phyloP scores from a whole-genome alignment of 2,329 filamentous ascomycete genomes.

The Fusarium globosum region DNA sequence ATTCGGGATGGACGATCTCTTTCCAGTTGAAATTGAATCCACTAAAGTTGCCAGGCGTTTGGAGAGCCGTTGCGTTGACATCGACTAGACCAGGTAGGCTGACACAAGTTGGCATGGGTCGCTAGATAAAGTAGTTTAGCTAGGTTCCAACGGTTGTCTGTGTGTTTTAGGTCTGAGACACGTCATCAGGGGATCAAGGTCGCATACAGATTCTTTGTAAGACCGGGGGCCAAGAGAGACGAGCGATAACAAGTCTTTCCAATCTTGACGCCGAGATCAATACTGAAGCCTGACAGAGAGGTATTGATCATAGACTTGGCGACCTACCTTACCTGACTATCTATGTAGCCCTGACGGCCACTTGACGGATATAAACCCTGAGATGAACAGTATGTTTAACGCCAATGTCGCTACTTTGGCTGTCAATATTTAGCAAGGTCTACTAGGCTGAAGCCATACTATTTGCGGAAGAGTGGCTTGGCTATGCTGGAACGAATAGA shows the following conservation, averaged over 20 bases:
- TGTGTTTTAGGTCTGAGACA: conserved; percentile 31
- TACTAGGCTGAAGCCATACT: conserved; percentile 1
- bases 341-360: conserved; percentile 2
- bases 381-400: not conserved
- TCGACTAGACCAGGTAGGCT: not conserved
- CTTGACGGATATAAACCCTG: conserved; percentile 13
- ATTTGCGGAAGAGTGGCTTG: conserved; percentile 7
- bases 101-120: not conserved
- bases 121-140: conserved; percentile 7
- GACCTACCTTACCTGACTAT: not conserved
- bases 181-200: conserved; percentile 10
- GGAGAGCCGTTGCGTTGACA: not conserved
- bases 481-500: not conserved
- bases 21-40: not conserved
- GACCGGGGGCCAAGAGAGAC: not conserved
- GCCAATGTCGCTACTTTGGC: not conserved
- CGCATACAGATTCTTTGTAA: not conserved
- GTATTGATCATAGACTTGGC: not conserved
- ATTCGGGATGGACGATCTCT: conserved; percentile 15
- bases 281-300: not conserved
- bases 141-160: conserved; percentile 30
- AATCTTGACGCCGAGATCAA: not conserved
- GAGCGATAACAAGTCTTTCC: not conserved
- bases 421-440: conserved; percentile 4
- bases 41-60: conserved; percentile 11